Evolutionary conservation across 1,284 basidiomycete genomes (phyloP), one percentile per base, ranked within the genome.

Genomic region (Chalciporus sp.): DNA sequence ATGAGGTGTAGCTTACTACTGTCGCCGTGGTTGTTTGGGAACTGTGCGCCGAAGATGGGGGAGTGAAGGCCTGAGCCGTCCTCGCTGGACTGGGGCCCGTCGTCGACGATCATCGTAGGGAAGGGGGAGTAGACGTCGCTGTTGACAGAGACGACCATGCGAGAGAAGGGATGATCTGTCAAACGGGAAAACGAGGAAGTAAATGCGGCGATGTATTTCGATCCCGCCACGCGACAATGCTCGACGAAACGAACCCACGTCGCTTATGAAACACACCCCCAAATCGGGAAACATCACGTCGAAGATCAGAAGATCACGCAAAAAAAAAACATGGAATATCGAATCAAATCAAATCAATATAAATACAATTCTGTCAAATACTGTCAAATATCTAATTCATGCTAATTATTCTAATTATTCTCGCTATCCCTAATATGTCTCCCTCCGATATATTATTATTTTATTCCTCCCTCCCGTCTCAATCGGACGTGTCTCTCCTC

Each of bases 31-130:
- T 71, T 64, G 58, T 76, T 72, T 63, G 75, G 72, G 68, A 80
- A 83, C 39, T 76, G 72, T 39, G 76, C 70, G 59, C 77, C 78
- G 71, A 82, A 84, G 55, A 82, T 78, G 63, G 86, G 86, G 3
- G 86, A 88, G 64, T 86, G 85, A 28, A 87, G 70, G 58, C 83
- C 84, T 52, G 86, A 88, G 64, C 84, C 82, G 64, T 86, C 85
- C 65, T 87, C 85, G 68, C 83, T 85, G 16, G 85, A 86, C 70
- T 84, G 83, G 50, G 78, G 78, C 41, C 83, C 80, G 62, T 88
- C 85, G 65, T 87, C 85, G 54, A 76, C 69, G 57, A 77, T 72
- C 68, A 78, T 76, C 53, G 74, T 72, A 42, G 78, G 77, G 70
- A 82, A 84, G 31, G 81, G 78, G 19, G 80, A 73, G 65, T 79